Base-by-base conservation (phyloP, 78 protist genomes). In the Isochrysis galbana region DNA sequence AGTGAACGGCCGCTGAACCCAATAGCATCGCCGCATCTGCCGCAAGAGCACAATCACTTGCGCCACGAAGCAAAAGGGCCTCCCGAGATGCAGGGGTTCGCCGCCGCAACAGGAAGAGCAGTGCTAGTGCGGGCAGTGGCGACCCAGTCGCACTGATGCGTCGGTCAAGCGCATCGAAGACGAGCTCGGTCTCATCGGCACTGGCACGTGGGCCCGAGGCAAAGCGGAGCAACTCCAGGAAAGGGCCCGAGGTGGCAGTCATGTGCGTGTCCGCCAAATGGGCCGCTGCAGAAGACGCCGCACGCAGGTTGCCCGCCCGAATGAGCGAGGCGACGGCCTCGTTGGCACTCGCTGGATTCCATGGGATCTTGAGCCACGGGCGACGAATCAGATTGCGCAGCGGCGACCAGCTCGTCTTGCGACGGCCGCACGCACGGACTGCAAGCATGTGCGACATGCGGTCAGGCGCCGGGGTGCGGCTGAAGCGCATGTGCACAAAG, bases 351-450 rank as follows among this genome's bases (percentile, higher is more conserved):
- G 44, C 46, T 7, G 45, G 34, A 29, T 77, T 77, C 47, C 44
- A 39, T 46, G 84, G 84, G 29, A 77, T 29, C 29, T 17, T 2
- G 32, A 77, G 46, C 84, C 84, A 77, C 84, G 44, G 7, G 32
- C 84, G 44, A 32, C 84, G 84, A 4, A 77, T 2, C 84, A 77
- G 84, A 32, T 77, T 77, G 84, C 84, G 84, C 45, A 77, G 84
- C 44, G 34, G n/a, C 34, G 3, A 22, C 84, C 84, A 77, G 29
- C 48, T 23, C 36, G 45, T 29, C 84, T 77, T 77, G 44, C 84
- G 84, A 23, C 32, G 2, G 84, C 34, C 84, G 84, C 48, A 41
- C 47, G 84, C 84, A 4, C 32, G 32, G 29, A 29, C 22, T 23
- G 84, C 84, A 29, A 77, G 44, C 84, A 23, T 46, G 47, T 36